These are phyloP conservation scores for Nitzschia sp. DNA, from an alignment of 108 stramenopile species.

Conservation along the genomic window DNA sequence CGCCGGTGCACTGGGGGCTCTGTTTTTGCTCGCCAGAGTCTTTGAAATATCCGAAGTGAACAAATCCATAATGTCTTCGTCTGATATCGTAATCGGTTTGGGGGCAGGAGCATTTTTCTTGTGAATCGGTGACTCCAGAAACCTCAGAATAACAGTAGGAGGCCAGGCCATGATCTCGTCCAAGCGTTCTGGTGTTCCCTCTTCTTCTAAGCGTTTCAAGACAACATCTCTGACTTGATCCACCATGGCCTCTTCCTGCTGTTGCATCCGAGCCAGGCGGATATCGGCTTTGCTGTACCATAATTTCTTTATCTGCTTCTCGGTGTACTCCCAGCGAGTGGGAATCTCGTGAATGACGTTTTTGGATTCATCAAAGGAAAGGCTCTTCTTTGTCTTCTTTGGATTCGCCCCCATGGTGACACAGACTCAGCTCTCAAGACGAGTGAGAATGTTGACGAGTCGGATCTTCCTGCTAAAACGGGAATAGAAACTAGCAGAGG, in stretches of 20 bases:
- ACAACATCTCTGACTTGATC: conserved; percentile 8
- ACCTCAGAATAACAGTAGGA: conserved; percentile 8
- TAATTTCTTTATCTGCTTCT: conserved; percentile 12
- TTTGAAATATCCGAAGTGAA: conserved; percentile 16
- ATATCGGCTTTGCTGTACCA: conserved; percentile 20
- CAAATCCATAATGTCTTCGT: conserved; percentile 17
- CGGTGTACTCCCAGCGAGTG: conserved; percentile 8
- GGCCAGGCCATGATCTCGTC: conserved; percentile 21
- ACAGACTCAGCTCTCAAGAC: too few relatives aligned
- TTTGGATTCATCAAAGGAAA: conserved; percentile 1
- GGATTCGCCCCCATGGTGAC: too few relatives aligned
- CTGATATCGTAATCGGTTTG: conserved; percentile 17
- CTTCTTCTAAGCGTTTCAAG: neutral
- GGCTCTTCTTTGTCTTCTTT: too few relatives aligned
- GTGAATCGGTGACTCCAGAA: conserved; percentile 3
- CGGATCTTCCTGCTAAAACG: too few relatives aligned
- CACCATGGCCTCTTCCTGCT: conserved; percentile 16
- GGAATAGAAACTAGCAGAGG: too few relatives aligned
- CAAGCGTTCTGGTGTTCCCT: conserved; percentile 10
- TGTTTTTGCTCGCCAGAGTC: neutral
- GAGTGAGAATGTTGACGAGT: too few relatives aligned
- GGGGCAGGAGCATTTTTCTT: neutral
- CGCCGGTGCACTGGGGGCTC: neutral
- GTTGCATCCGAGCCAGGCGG: neutral
- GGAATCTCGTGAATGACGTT: conserved; percentile 11